Evolutionary conservation across 2,329 filamentous ascomycete genomes (phyloP).

Genomic region (Xylariaceae sp.): DNA sequence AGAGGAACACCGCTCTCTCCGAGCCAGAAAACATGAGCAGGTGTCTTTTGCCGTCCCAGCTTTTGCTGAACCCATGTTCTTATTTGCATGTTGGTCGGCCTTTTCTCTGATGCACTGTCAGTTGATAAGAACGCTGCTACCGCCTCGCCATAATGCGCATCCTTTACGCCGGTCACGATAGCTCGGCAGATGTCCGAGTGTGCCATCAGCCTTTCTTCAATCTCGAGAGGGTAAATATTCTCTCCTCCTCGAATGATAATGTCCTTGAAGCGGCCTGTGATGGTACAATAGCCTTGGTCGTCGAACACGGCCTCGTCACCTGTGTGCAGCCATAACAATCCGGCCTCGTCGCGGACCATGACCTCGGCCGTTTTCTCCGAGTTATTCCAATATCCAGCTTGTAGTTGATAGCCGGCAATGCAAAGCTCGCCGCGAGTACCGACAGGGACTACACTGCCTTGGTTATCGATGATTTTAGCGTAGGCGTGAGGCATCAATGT

Average conservation of each 20-base stretch:
- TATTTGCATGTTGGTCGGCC: conserved; percentile 52
- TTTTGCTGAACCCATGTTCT: conserved; percentile 58
- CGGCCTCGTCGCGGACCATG: conserved; percentile 50
- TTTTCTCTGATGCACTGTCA: conserved; percentile 18
- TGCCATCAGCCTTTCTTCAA: conserved; percentile 66
- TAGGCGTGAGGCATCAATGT: conserved; percentile 70
- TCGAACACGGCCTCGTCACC: conserved; percentile 69
- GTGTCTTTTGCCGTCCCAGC: conserved; percentile 65
- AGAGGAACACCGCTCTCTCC: conserved; percentile 56
- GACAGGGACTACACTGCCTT: conserved; percentile 62
- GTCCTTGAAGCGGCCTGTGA: conserved; percentile 74
- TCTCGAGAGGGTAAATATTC: conserved; percentile 71
- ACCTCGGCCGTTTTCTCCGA: conserved; percentile 65
- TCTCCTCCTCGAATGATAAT: conserved; percentile 75
- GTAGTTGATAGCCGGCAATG: conserved; percentile 73
- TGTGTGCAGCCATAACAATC: conserved; percentile 60
- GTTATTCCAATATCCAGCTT: conserved; percentile 65
- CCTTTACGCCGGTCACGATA: conserved; percentile 65
- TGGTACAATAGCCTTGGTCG: conserved; percentile 64
- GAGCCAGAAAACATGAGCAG: conserved; percentile 71
- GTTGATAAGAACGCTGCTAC: conserved; percentile 60
- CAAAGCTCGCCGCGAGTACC: conserved; percentile 70
- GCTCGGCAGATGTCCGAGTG: conserved; percentile 61
- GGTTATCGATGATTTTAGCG: conserved; percentile 72
- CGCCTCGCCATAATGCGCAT: conserved; percentile 70